Evolutionary conservation across 257 asterid species (phyloP), one percentile per base, ranked within the genome.

Genomic region (Capsicum rhomboideum): DNA sequence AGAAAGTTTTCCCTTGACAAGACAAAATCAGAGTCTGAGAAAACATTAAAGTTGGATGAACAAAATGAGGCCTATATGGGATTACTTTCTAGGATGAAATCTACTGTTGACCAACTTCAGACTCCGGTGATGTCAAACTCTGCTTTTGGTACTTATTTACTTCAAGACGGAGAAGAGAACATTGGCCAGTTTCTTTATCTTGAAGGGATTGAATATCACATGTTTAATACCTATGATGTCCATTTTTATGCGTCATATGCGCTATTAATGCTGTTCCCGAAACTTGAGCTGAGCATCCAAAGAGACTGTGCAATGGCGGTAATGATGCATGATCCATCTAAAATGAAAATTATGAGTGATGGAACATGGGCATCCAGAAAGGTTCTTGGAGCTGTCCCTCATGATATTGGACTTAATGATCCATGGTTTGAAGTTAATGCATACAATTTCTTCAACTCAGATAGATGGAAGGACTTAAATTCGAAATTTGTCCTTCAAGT

Each of bases 311-410:
- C 99, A 28, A 91, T 94, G 31, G 98, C 97, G 5, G 98, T 97
- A 63, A 88, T 95, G 97, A 92, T 94, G 98, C 99, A 97, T 77
- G 99, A 97, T 86, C 98, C 99, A 16, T 89, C 92, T 78, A 91
- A 85, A 81, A 89, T 85, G 93, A 44, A 31, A 10, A 93, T 93
- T 44, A 84, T 96, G 84, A 86, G 84, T 31, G 96, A 94, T 23
- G 99, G 99, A 74, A 88, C 92, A 31, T 82, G 87, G 46, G 97
- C 64, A 78, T 91, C 87, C 66, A 83, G 97, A 63, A 97, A 97
- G 78, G 97, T 91, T 67, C 98, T 95, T 59, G 99, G 99, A 29
- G 98, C 99, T 1, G 97, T 97, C 82, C 99, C 99, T 68, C 99
- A 95, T 81, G 99, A 97, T 83, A 97, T 97, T 54, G 99, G 99